Percentiles rank a stretch among this genome's conserved stretches.
Conservation (phyloP, 202 grass and related monocot species). For the Schoenoplectus tabernaemontani region DNA sequence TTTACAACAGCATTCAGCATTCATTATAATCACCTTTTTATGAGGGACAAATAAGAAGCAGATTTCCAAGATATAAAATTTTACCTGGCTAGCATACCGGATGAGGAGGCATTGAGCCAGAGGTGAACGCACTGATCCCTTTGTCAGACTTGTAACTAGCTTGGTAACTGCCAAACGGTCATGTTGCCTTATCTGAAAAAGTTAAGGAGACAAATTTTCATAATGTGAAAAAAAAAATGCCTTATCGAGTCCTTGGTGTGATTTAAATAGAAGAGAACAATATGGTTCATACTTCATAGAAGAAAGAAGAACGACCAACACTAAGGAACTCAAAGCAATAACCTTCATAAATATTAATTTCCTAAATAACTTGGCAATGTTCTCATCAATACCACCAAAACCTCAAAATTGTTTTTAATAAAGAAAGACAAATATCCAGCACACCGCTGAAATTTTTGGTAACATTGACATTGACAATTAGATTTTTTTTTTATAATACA, state of each 20-base stretch:
- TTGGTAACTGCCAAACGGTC: constrained; percentile 97
- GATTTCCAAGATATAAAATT: constrained; percentile 15
- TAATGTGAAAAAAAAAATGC: background rate
- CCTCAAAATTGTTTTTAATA: background rate
- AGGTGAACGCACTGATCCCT: constrained; percentile 88
- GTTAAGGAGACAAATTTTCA: background rate
- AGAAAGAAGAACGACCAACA: background rate
- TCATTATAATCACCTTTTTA: background rate
- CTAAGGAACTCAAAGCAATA: background rate
- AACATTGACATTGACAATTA: background rate
- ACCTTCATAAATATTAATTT: background rate
- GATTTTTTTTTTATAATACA: background rate
- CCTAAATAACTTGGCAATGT: background rate
- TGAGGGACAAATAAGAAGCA: background rate
- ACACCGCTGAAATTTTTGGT: background rate
- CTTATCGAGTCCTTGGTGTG: background rate
- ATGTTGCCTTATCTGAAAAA: constrained; percentile 91
- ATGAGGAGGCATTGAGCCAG: constrained; percentile 92
- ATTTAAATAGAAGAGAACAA: background rate
- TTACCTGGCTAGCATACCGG: constrained; percentile 76
- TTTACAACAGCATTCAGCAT: background rate
- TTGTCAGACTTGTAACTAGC: constrained; percentile 90
- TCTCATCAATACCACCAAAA: background rate
- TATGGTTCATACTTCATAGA: background rate
- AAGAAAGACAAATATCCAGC: background rate